Evolutionary conservation across 2,329 filamentous ascomycete species (phyloP).

Genomic region (Aschersonia sp.): DNA sequence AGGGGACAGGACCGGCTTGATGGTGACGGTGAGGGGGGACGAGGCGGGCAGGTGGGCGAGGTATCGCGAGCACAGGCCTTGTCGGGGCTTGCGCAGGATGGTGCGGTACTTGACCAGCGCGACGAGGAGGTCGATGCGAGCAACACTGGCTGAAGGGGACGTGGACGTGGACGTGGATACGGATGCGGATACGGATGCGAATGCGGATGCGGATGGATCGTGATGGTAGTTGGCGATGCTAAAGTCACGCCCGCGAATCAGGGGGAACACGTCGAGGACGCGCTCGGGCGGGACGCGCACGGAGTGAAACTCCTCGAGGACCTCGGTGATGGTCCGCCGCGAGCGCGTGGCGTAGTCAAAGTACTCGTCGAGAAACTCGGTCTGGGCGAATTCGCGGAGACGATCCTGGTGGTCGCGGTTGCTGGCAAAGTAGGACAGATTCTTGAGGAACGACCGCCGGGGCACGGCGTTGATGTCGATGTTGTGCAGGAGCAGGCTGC

Average conservation of each 20-base stretch:
- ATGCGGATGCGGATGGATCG: slow-evolving; percentile 5
- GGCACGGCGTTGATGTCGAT: slow-evolving; percentile 86
- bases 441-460: slow-evolving; percentile 69
- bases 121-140: slow-evolving; percentile 29
- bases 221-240: slow-evolving; percentile 69
- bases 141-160: slow-evolving; percentile 11
- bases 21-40: slow-evolving; percentile 45
- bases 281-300: slow-evolving; percentile 69
- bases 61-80: slow-evolving; percentile 85
- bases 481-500: slow-evolving; percentile 64
- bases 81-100: slow-evolving; percentile 66
- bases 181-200: not conserved
- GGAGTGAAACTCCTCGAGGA: slow-evolving; percentile 76
- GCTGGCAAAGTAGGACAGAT: slow-evolving; percentile 59
- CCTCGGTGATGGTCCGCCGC: slow-evolving; percentile 79
- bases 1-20: slow-evolving; percentile 30
- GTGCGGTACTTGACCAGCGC: slow-evolving; percentile 88
- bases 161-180: not conserved
- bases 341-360: slow-evolving; percentile 93
- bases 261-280: slow-evolving; percentile 58
- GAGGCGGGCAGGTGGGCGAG: slow-evolving; percentile 48
- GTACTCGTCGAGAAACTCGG: slow-evolving; percentile 73
- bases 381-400: slow-evolving; percentile 67
- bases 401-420: slow-evolving; percentile 65
- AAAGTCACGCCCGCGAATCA: slow-evolving; percentile 80